Base-by-base conservation (phyloP, 805 yeast genomes). In the Spathaspora hagerdaliae region DNA sequence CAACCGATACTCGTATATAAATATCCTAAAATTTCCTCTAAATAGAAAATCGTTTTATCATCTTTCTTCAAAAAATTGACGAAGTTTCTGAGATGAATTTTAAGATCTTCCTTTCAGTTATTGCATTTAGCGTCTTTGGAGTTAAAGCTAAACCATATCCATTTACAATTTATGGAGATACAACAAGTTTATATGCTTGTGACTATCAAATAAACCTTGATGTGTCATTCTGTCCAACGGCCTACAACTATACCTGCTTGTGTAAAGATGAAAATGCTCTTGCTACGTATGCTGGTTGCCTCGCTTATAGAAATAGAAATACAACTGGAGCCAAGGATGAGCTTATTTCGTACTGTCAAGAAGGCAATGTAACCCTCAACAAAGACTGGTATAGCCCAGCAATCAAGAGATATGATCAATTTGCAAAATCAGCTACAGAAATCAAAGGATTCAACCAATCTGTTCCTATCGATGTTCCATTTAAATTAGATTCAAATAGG, bases 211-310 rank as follows among this genome's bases (percentile, higher is more conserved):
- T 45, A 3, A 24, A 33, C n/a, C 27, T 11, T 11, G 26, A 43
- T 14, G 43, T 33, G 6, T 33, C 44, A 12, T 39, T 40, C 33
- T 44, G 47, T 37, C 31, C 27, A n/a, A 34, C 35, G 1, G n/a
- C 32, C 10, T 24, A 29, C 31, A 39, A 43, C 32, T 27, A 32
- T 15, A 31, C 48, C 7, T 66, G 71, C 44, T 36, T 48, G 27
- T 67, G 73, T 50, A 42, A 38, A 8, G 57, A 63, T 41, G 40
- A 51, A 24, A 49, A 59, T 33, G 63, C 62, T 6, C 50, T 62
- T 46, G 68, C 71, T 15, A 56, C 69, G 4, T 45, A 63, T 42
- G 56, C 61, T 27, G 67, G 65, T 13, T 69, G 73, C 44, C 51
- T 55, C 31, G 39, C 43, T 11, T 35, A 14, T 35, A 35, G n/a